Evolutionary conservation across 768 basidiomycete species (phyloP).

Genomic region (Termitomyces sp.): DNA sequence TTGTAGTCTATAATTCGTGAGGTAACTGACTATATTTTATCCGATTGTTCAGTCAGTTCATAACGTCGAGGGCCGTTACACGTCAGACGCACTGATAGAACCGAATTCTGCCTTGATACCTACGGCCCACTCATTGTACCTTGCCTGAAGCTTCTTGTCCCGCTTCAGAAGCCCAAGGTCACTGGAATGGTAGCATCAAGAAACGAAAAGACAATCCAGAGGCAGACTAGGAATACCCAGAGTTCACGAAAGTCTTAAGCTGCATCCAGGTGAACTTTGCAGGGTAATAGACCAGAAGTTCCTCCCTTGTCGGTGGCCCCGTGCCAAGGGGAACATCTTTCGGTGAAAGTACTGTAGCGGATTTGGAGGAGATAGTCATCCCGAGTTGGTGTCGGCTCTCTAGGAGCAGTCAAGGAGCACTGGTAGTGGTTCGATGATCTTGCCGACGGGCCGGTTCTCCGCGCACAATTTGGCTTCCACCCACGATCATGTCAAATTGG

Average conservation of each 20-base stretch:
- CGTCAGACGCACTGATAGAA: conserved; percentile 50
- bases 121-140: conserved; percentile 61
- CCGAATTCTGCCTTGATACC: conserved; percentile 62
- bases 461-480: not conserved
- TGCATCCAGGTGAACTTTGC: conserved; percentile 75
- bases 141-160: conserved; percentile 62
- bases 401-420: not conserved
- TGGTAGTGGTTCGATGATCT: not conserved
- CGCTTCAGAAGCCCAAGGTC: conserved; percentile 81
- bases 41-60: not conserved
- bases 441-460: conserved; percentile 5
- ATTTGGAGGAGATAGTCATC: conserved; percentile 12
- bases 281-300: conserved; percentile 68
- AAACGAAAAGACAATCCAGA: not conserved
- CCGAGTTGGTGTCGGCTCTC: not conserved
- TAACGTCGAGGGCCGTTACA: not conserved
- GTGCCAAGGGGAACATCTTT: conserved; percentile 39
- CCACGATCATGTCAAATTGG: conserved; percentile 15
- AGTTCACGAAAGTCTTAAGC: conserved; percentile 74
- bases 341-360: conserved; percentile 11
- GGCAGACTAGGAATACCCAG: conserved; percentile 48
- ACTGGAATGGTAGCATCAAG: conserved; percentile 34
- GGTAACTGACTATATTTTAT: conserved; percentile 56
- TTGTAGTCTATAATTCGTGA: conserved; percentile 64
- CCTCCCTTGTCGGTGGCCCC: conserved; percentile 70